A percentile compares a stretch with the other conserved stretches of the same genome.
Evolutionary conservation across 2,329 filamentous ascomycete species (phyloP).

Genomic region (Teratosphaeria pseudoeucalypti): DNA sequence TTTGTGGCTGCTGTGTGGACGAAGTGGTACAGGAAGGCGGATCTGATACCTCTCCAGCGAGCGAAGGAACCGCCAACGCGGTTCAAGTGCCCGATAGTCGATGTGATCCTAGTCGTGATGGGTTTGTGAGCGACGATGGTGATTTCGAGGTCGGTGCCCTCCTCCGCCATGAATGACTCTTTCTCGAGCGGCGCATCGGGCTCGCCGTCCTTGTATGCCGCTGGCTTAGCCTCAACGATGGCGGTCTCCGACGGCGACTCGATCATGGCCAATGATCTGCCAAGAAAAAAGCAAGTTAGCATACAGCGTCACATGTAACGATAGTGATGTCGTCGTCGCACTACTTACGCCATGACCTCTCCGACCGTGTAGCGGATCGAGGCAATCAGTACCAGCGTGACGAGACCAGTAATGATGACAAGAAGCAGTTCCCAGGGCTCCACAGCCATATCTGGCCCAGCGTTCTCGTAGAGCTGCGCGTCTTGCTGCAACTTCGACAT

Average conservation of each 20-base stretch:
- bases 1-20: conserved; percentile 18
- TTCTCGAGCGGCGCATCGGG: conserved; percentile 34
- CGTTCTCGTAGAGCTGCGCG: conserved; percentile 19
- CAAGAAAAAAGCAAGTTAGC: background rate
- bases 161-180: conserved; percentile 27
- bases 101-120: conserved; percentile 51
- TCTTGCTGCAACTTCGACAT: conserved; percentile 18
- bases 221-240: conserved; percentile 34
- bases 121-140: conserved; percentile 43
- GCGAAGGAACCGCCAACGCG: conserved; percentile 25
- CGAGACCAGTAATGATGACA: conserved; percentile 25
- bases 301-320: background rate
- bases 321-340: background rate
- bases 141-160: conserved; percentile 28
- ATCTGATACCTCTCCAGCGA: conserved; percentile 25
- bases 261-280: conserved; percentile 48
- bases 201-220: conserved; percentile 37
- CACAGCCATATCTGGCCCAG: conserved; percentile 15
- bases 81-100: conserved; percentile 51
- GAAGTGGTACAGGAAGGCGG: conserved; percentile 26
- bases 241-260: conserved; percentile 48
- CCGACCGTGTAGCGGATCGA: conserved; percentile 47
- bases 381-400: conserved; percentile 32
- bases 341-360: conserved; percentile 39
- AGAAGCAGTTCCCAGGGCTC: conserved; percentile 19